Evolutionary conservation across 306 rosid genomes (phyloP), one percentile per base, ranked within the genome.

Genomic region (Begonia fuchsioides): DNA sequence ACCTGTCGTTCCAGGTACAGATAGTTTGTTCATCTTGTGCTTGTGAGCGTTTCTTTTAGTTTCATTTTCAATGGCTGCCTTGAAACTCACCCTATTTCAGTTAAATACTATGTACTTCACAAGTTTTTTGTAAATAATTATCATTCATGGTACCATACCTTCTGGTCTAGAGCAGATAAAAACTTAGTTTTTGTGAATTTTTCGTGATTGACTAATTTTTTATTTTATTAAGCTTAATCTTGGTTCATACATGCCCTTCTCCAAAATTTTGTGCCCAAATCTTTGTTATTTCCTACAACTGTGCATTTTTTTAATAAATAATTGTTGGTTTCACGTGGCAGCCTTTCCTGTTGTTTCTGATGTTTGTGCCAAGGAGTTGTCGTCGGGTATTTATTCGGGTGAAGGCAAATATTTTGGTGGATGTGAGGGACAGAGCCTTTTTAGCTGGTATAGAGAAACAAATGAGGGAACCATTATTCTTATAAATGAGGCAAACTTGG

Each of bases 321-420:
- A 17, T 15, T 12, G 47, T 38, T 26, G 35, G 20, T 49, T 51
- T 59, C 59, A 58, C 51, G 59, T 72, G 71, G 68, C 87, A 90
- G 98, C 94, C 74, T 72, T 80, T 72, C 94, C 98, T 12, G 63
- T 76, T 47, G 94, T 82, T 61, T 72, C 84, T 54, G 69, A 66
- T 59, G 94, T 85, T 56, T 18, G 32, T 2, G 83, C 68, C 57
- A 76, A 64, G 64, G 84, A 79, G 74, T 64, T 79, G 62, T 79
- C 95, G 12, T 57, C 13, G 47, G 86, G 93, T 72, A 32, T 68
- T 55, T 85, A 79, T 77, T 69, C 76, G 50, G 98, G 98, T 54
- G 94, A 81, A 67, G 98, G 98, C 54, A 69, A 80, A 67, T 90
- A 90, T 73, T 90, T 79, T 75, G 98, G 98, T 66, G 98, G 98